phyloP scores from a whole-genome alignment of 805 yeast genomes.

The Naumovozyma castellii region DNA sequence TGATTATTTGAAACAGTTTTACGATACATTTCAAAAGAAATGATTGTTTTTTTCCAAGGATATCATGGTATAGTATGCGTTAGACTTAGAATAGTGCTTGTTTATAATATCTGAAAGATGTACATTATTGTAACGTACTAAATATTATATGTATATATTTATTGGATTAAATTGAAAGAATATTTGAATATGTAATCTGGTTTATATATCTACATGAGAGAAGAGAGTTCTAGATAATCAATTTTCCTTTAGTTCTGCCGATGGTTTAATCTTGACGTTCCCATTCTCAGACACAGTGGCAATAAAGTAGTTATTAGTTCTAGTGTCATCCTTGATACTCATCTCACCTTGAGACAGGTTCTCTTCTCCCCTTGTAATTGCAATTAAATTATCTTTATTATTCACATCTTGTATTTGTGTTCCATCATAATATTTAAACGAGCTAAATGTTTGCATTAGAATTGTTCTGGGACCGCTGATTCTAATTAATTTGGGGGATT shows the following conservation, averaged over 20 bases:
- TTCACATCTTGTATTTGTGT: too few relatives aligned
- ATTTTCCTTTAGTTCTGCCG: neutral
- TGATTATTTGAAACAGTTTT: conserved; percentile 21
- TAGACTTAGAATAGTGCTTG: too few relatives aligned
- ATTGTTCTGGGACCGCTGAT: conserved; percentile 29
- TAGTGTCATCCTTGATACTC: neutral
- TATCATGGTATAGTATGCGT: too few relatives aligned
- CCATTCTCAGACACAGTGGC: neutral
- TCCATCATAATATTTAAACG: neutral
- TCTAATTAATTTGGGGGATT: conserved; percentile 18
- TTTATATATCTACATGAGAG: too few relatives aligned
- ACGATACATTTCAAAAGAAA: conserved; percentile 4
- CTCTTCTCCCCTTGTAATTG: too few relatives aligned
- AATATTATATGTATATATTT: too few relatives aligned
- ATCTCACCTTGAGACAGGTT: neutral
- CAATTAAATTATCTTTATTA: neutral
- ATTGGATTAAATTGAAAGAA: too few relatives aligned
- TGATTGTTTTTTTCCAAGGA: too few relatives aligned
- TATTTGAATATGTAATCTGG: too few relatives aligned
- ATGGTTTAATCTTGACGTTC: neutral
- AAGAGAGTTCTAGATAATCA: too few relatives aligned
- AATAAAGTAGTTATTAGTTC: neutral
- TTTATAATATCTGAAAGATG: too few relatives aligned
- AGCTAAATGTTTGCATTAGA: conserved; percentile 20
- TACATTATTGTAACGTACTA: too few relatives aligned